phyloP scores from a whole-genome alignment of 2,329 filamentous ascomycete species.

The Alternaria ethzedia region DNA sequence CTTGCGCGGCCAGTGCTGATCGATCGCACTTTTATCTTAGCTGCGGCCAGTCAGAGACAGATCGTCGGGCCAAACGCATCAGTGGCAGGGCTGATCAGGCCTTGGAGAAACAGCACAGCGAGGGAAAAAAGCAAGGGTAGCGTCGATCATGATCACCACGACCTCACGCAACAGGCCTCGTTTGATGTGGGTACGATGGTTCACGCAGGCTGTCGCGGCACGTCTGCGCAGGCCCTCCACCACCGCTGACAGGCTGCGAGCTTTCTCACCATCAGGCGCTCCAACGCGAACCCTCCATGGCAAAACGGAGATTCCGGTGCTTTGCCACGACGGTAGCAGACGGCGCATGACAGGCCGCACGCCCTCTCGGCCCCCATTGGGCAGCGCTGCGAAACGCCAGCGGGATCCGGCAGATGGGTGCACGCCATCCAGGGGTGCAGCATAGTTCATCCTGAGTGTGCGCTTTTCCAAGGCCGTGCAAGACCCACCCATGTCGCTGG shows the following conservation, averaged over 20 bases:
- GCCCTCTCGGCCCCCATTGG: conserved; percentile 23
- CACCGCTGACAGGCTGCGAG: conserved; percentile 1
- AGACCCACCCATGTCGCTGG: conserved; percentile 31
- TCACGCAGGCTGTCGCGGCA: neutral
- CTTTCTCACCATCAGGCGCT: conserved; percentile 14
- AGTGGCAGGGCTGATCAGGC: conserved; percentile 45
- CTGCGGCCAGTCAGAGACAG: conserved; percentile 31
- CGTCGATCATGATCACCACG: conserved; percentile 37
- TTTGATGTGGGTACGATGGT: conserved; percentile 21
- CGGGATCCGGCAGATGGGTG: conserved; percentile 27
- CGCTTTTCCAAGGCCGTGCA: conserved; percentile 32
- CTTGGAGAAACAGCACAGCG: conserved; percentile 39
- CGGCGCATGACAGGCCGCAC: conserved; percentile 7
- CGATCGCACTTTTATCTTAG: conserved; percentile 20
- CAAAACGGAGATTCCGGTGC: conserved; percentile 16
- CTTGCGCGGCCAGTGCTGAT: conserved; percentile 29
- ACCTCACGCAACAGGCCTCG: conserved; percentile 21
- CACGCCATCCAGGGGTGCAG: conserved; percentile 26
- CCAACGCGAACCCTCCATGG: conserved; percentile 15
- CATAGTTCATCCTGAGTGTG: conserved; percentile 25
- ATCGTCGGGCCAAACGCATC: conserved; percentile 21
- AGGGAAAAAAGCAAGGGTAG: conserved; percentile 35
- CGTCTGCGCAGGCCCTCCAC: neutral
- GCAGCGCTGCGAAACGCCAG: conserved; percentile 22
- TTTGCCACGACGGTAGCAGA: conserved; percentile 36